Evolutionary conservation across 169 alveolate species (phyloP), one percentile per base, ranked within the genome.

Genomic region (Eimeria brunetti): DNA sequence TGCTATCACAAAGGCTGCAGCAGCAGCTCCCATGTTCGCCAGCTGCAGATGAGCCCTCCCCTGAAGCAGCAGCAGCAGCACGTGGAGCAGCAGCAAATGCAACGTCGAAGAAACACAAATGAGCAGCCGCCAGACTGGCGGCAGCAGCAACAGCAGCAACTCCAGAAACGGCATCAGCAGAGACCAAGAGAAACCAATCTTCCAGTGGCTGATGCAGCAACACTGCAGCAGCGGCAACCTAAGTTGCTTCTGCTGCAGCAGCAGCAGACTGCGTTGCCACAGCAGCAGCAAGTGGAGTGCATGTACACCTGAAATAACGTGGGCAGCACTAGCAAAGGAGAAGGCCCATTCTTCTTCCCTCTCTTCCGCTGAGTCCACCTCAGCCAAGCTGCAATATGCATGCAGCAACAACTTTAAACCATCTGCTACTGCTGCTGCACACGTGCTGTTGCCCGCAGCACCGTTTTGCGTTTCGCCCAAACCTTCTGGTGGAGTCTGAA

Each of bases 51-150:
- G 38, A 0, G 2, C 56, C 83, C 83, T 71, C 83, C 27, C 46
- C 83, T 71, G 85, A 14, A 75, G 85, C 33, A 36, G 85, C 85
- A 75, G 53, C 85, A 75, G 58, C 85, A 36, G 85, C 85, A 75
- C n/a, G n/a, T n/a, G 78, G 16, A 69, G 78, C 78, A 69, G 75
- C 75, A 64, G 75, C 62, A 14, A 27, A 12, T 64, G 41, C n/a
- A 64, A 11, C 16, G 24, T 12, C 64, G 16, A 16, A 56, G 24
- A 56, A 16, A 16, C 64, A 56, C 16, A 56, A 9, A 9, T 9
- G 64, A 56, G 64, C 64, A 9, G 64, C 64, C 9, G 64, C 64
- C 24, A 56, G 64, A 56, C n/a, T n/a, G 16, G 64, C 64, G 16
- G 64, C 64, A 12, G 64, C 78, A 67, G 44, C 78, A 67, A 67